Evolutionary conservation across 2,329 filamentous ascomycete species (phyloP).

Genomic region (Claviceps sorghi): DNA sequence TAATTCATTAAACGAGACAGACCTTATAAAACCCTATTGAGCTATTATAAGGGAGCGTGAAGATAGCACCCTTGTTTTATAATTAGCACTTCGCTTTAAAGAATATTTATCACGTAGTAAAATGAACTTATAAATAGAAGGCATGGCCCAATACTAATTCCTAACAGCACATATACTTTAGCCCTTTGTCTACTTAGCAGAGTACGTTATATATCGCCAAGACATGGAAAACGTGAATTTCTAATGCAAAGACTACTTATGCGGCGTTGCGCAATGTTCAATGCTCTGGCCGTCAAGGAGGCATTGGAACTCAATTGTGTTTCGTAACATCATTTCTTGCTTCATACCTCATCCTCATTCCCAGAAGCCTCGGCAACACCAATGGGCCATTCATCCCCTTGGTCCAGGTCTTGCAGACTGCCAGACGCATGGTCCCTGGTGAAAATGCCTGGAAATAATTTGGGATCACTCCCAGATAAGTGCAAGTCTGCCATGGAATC

Average conservation of each 20-base stretch:
- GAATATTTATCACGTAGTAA: no score
- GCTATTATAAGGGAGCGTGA: no score
- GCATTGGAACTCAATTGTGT: neutral
- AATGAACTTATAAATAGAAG: no score
- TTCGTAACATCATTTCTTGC: neutral
- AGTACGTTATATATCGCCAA: no score
- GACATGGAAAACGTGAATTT: no score
- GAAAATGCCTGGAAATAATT: conserved; percentile 59
- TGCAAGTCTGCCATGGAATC: conserved; percentile 29
- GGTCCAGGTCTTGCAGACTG: conserved; percentile 21
- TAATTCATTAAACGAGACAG: no score
- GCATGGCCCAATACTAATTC: no score
- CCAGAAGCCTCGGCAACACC: conserved; percentile 8
- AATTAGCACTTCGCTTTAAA: no score
- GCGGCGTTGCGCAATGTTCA: neutral
- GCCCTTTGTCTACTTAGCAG: no score
- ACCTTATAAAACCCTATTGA: no score
- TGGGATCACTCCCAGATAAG: conserved; percentile 46
- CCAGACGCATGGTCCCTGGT: conserved; percentile 31
- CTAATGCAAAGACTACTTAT: neutral
- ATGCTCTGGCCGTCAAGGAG: neutral
- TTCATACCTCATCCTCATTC: conserved; percentile 7
- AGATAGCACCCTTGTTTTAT: no score
- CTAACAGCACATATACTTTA: no score
- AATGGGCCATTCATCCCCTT: conserved; percentile 12